Evolutionary conservation across 768 basidiomycete species (phyloP), one percentile per base, ranked within the genome.

Genomic region (Mycena vulgaris): DNA sequence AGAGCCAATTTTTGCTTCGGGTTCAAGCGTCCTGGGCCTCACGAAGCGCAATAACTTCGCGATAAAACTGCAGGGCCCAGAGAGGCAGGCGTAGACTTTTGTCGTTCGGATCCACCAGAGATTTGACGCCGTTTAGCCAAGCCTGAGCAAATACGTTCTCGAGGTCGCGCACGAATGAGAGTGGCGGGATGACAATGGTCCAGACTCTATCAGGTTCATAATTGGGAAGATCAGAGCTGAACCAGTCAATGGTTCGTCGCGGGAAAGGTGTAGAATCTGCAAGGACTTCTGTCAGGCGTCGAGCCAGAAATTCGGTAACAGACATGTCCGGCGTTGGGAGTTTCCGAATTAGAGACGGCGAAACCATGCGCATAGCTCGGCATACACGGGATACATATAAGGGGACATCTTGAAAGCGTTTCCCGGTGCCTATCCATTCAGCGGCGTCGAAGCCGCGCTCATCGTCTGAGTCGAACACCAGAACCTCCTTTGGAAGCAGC

Each of bases 111-210:
- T 61, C 33, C 42, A 61, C 16, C 11, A 47, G 25, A 16, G 60
- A 62, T 9, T 27, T 25, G 14, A 28, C 60, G 6, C 60, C 60
- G 28, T 62, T 62, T 2, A 62, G 33, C 60, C 60, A 62, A 19
- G 35, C 27, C 51, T 62, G 60, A 13, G 60, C 48, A 11, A 5
- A 17, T 4, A 1, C 35, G 35, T 37, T 6, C 14, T 37, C 35
- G 35, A 37, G 35, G 6, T 37, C 35, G 35, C 35, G 35, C 6
- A 37, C 8, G 35, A 37, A 37, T 7, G 35, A 37, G 14, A 37
- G 6, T 14, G 6, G 35, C 6, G 35, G 35, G 35, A 37, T 7
- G 8, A 37, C 8, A 37, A 14, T 37, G 6, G 35, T 7, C 35
- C 35, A 37, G 35, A 37, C 14, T 37, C 8, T 37, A 37, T 7